Percentiles rank a stretch among this genome's conserved stretches.
phyloP scores from a whole-genome alignment of 768 basidiomycete genomes.

The Auricularia heimuer region DNA sequence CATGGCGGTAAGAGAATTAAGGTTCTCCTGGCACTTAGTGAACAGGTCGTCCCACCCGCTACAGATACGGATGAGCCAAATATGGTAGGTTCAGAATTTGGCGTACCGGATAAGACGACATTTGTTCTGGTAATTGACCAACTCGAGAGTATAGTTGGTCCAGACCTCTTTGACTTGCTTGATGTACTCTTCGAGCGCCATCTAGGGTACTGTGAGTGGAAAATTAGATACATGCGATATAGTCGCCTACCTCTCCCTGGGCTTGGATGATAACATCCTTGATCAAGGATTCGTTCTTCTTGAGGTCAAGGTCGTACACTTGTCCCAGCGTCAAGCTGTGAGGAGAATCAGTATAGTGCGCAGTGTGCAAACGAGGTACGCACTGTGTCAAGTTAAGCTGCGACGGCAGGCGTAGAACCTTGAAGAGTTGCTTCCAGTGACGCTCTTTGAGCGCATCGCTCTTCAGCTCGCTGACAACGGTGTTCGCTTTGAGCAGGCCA shows the following conservation, averaged over 20 bases:
- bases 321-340: constrained; percentile 86
- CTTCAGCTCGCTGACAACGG: constrained; percentile 86
- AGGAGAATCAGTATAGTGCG: constrained; percentile 4
- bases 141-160: constrained; percentile 90
- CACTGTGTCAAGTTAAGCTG: constrained; percentile 71
- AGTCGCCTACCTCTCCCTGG: constrained; percentile 72
- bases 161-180: constrained; percentile 95
- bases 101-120: constrained; percentile 82
- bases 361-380: constrained; percentile 6
- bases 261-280: constrained; percentile 96
- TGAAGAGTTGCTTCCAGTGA: constrained; percentile 98
- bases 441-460: constrained; percentile 95
- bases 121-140: constrained; percentile 98
- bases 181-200: constrained; percentile 93
- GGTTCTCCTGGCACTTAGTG: constrained; percentile 92
- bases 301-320: constrained; percentile 94
- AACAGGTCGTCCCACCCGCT: constrained; percentile 97
- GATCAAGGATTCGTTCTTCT: constrained; percentile 82
- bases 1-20: constrained; percentile 95
- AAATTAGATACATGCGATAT: constrained; percentile 9
- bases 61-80: constrained; percentile 1
- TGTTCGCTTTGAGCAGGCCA: constrained; percentile 79
- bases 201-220: constrained; percentile 39
- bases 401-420: constrained; percentile 63
- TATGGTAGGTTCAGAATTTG: neutral